A percentile compares a stretch with the other conserved stretches of the same genome.
Evolutionary conservation across 2,329 filamentous ascomycete species (phyloP).

Genomic region (Rhynchosporium graminicola): DNA sequence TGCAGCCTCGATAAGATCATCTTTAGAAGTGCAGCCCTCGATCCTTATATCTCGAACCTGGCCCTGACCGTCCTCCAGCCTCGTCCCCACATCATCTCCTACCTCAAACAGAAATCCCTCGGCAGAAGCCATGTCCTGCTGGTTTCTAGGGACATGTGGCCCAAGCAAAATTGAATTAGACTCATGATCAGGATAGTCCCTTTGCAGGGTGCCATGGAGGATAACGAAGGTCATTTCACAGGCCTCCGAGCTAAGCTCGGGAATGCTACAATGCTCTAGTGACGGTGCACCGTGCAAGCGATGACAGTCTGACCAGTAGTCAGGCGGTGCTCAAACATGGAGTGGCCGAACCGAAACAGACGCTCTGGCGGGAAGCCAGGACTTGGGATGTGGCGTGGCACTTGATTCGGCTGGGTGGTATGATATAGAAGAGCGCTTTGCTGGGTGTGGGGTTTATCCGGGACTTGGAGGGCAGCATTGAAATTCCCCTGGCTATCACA

Average conservation of each 20-base stretch:
- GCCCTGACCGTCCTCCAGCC: constrained; percentile 10
- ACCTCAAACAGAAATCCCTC: constrained; percentile 19
- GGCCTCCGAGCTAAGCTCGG: constrained; percentile 17
- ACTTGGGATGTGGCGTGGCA: constrained; percentile 11
- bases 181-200: constrained; percentile 30
- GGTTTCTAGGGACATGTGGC: constrained; percentile 26
- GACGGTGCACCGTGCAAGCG: constrained; percentile 18
- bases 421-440: constrained; percentile 11
- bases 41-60: constrained; percentile 29
- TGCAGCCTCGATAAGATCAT: constrained; percentile 19
- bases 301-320: constrained; percentile 29
- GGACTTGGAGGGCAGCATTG: constrained; percentile 24
- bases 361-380: constrained; percentile 16
- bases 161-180: constrained; percentile 27
- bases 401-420: constrained; percentile 13
- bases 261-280: constrained; percentile 23
- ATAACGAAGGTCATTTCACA: constrained; percentile 29
- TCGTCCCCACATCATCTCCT: constrained; percentile 15
- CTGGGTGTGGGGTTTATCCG: constrained; percentile 18
- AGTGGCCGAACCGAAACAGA: constrained; percentile 32
- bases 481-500: constrained; percentile 20
- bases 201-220: constrained; percentile 23
- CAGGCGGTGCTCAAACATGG: constrained; percentile 25
- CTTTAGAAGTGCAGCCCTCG: constrained; percentile 16
- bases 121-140: constrained; percentile 27